These are phyloP conservation scores for Populus hybrid DNA, from an alignment of 441 rosid species.

Conservation along the genomic window DNA sequence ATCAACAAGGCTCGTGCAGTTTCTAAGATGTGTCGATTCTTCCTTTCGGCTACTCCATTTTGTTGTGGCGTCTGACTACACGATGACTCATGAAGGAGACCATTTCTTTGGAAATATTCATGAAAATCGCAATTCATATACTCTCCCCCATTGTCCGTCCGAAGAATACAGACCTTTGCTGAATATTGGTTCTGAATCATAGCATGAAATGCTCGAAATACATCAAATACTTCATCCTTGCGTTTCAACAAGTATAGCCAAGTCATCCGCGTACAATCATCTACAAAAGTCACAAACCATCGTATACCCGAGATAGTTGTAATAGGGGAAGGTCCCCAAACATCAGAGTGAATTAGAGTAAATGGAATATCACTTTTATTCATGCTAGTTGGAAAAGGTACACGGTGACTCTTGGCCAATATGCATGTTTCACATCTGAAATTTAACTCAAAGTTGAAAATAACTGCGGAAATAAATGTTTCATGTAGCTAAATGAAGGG, in stretches of 20 bases:
- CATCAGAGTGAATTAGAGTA: too few species aligned
- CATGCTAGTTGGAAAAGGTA: too few species aligned
- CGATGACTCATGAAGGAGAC: not conserved
- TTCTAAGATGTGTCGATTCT: not conserved
- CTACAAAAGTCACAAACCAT: not conserved
- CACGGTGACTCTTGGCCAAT: too few species aligned
- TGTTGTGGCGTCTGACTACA: not conserved
- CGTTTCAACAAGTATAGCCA: not conserved
- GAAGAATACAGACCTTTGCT: not conserved
- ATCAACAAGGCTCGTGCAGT: not conserved
- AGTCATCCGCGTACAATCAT: too few species aligned
- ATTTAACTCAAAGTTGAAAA: not conserved
- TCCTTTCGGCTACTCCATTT: not conserved
- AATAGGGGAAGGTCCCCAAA: too few species aligned
- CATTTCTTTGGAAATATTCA: not conserved
- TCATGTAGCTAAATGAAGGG: not conserved
- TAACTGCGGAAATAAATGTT: not conserved
- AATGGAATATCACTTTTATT: too few species aligned
- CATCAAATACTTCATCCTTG: not conserved
- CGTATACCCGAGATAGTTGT: too few species aligned
- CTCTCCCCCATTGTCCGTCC: not conserved
- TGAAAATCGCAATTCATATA: not conserved
- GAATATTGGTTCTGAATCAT: not conserved
- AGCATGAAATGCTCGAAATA: too few species aligned
- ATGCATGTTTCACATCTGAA: not conserved